A percentile compares a stretch with the other conserved stretches of the same genome.
phyloP scores from a whole-genome alignment of 2,329 filamentous ascomycete species.

The Xylariaceae sp. region DNA sequence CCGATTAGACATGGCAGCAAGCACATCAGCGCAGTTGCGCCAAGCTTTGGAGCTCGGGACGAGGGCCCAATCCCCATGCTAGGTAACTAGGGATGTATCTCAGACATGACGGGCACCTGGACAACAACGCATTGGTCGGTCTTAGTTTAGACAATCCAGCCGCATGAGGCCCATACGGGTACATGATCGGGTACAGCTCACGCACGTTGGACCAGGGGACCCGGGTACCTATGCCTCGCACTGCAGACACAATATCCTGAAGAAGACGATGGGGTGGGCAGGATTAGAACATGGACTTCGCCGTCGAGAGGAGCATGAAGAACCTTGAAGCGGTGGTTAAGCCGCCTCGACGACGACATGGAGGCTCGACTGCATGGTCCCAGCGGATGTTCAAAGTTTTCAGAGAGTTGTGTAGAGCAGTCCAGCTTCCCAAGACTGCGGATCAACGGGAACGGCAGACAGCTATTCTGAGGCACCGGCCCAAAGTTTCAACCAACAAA shows the following conservation, averaged over 20 bases:
- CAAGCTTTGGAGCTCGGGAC: constrained; percentile 16
- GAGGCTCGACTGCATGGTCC: constrained; percentile 2
- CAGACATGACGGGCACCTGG: constrained; percentile 18
- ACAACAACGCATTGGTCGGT: constrained; percentile 19
- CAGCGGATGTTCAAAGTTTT: constrained; percentile 15
- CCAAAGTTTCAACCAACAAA: not conserved
- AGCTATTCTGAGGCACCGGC: not conserved
- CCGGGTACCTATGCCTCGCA: constrained; percentile 9
- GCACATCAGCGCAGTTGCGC: constrained; percentile 16
- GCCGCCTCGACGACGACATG: constrained; percentile 3
- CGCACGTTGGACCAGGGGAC: constrained; percentile 2
- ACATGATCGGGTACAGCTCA: constrained; percentile 15
- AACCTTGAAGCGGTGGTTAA: constrained; percentile 16
- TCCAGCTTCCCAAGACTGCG: constrained; percentile 10
- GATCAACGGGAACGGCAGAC: constrained; percentile 8
- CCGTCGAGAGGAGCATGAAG: constrained; percentile 6
- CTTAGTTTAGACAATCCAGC: constrained; percentile 19
- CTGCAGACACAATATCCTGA: constrained; percentile 8
- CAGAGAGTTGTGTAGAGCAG: constrained; percentile 11
- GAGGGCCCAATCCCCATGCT: constrained; percentile 14
- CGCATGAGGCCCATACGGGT: constrained; percentile 19
- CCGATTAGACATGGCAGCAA: constrained; percentile 16
- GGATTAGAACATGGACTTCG: constrained; percentile 12
- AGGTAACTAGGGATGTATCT: constrained; percentile 23
- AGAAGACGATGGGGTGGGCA: constrained; percentile 5